These are phyloP conservation scores for Adansonia digitata DNA, from an alignment of 345 rosid species.

Conservation along the genomic window DNA sequence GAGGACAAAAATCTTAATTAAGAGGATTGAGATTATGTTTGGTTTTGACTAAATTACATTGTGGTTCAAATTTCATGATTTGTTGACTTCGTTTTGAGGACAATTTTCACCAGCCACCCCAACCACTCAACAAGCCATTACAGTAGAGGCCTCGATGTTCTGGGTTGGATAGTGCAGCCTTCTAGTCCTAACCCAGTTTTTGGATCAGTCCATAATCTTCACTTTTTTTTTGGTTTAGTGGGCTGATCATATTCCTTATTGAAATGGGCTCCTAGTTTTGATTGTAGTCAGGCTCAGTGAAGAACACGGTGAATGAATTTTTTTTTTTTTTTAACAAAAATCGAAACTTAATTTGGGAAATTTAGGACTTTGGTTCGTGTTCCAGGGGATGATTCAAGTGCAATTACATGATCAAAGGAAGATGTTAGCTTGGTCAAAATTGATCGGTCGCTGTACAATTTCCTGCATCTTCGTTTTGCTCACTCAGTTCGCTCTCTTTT, in stretches of 20 bases:
- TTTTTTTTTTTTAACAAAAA: neutral
- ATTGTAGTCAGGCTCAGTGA: neutral
- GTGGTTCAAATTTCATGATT: neutral
- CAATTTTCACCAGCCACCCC: neutral
- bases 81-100: neutral
- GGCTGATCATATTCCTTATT: neutral
- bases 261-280: neutral
- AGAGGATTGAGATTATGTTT: neutral
- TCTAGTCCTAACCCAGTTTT: neutral
- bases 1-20: neutral
- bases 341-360: neutral
- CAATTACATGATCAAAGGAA: constrained; percentile 14
- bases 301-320: neutral
- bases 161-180: neutral
- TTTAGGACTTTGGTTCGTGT: neutral
- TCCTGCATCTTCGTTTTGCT: constrained; percentile 37
- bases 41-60: neutral
- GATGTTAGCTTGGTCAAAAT: constrained; percentile 3
- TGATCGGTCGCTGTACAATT: constrained; percentile 27
- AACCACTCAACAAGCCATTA: too few species aligned
- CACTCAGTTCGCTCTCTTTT: constrained; percentile 37
- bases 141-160: neutral
- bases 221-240: neutral
- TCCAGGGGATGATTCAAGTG: constrained; percentile 18
- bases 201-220: neutral